These are phyloP conservation scores for Phytophthora citrophthora DNA, from an alignment of 352 stramenopile genomes.

Conservation along the genomic window DNA sequence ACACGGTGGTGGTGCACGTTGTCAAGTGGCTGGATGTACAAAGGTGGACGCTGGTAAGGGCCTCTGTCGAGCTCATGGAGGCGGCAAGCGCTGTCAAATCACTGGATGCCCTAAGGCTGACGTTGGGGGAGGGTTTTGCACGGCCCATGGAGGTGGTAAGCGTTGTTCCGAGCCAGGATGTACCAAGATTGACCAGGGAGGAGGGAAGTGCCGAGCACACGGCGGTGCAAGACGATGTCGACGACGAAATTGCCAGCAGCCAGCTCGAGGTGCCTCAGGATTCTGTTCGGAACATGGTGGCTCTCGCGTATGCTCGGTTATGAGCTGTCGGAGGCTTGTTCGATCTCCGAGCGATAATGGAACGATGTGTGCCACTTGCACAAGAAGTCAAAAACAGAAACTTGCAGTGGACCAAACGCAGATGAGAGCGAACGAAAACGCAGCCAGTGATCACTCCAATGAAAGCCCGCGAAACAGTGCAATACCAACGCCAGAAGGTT, in stretches of 20 bases:
- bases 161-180: conserved; percentile 74
- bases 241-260: conserved; percentile 57
- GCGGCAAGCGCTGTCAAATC: conserved; percentile 73
- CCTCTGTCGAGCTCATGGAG: conserved; percentile 76
- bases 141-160: conserved; percentile 75
- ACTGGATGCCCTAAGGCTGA: conserved; percentile 70
- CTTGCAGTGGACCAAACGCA: conserved; percentile 2
- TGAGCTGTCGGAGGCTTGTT: conserved; percentile 72
- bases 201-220: conserved; percentile 80
- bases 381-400: conserved; percentile 34
- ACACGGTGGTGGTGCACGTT: conserved; percentile 80
- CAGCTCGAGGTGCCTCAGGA: conserved; percentile 57
- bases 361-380: conserved; percentile 51
- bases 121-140: conserved; percentile 85
- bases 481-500: conserved; percentile 11
- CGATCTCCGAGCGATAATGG: conserved; percentile 40
- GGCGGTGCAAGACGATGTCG: conserved; percentile 73
- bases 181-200: conserved; percentile 84
- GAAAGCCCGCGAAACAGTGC: conserved; percentile 26
- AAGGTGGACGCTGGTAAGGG: conserved; percentile 84
- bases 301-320: conserved; percentile 53
- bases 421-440: conserved; percentile 1
- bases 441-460: conserved; percentile 18
- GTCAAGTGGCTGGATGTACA: conserved; percentile 67
- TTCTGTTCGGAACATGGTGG: conserved; percentile 77